Evolutionary conservation across 176 grass and related monocot species (phyloP), one percentile per base, ranked within the genome.

Genomic region (Eleusine indica): DNA sequence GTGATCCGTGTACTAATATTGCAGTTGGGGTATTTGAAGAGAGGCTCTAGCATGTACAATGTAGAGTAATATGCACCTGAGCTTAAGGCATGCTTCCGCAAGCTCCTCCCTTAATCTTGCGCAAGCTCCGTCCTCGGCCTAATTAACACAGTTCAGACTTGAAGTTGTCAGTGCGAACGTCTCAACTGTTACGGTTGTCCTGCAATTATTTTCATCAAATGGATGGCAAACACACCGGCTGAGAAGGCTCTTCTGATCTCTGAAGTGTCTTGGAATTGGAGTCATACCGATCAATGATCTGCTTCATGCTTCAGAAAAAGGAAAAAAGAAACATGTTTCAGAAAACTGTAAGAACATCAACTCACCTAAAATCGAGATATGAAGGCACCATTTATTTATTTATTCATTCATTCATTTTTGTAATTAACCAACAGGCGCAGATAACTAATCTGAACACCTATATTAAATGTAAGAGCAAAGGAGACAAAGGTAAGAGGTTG

Each of bases 281-380:
- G 61, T 82, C 74, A 22, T 92, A 88, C 46, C 84, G 92, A 76
- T 91, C 91, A 25, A 98, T 91, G 68, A 98, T 88, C 39, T 91
- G 86, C 60, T 98, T 92, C 79, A 98, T 79, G 62, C 92, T 98
- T 82, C 68, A 85, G 15, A 32, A 65, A 53, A 75, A 41, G 9
- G 80, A 74, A 85, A 28, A 82, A 71, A 77, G 35, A 35, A 35
- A 9, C 80, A 29, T 2, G 25, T 35, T 43, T 40, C 71, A 74
- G 46, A 35, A 2, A 51, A 30, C 14, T 74, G 15, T 25, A 29
- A 58, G 51, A 74, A 44, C 7, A 70, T 49, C 38, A 9, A 17
- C 32, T 57, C n/a, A 32, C 22, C 39, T 25, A 2, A 57, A 57
- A 25, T 61, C 2, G n/a, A 61, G n/a, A 61, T 25, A 61, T 25